Evolutionary conservation across 179 eudicot genomes (phyloP).

Genomic region (Spinacia oleracea): DNA sequence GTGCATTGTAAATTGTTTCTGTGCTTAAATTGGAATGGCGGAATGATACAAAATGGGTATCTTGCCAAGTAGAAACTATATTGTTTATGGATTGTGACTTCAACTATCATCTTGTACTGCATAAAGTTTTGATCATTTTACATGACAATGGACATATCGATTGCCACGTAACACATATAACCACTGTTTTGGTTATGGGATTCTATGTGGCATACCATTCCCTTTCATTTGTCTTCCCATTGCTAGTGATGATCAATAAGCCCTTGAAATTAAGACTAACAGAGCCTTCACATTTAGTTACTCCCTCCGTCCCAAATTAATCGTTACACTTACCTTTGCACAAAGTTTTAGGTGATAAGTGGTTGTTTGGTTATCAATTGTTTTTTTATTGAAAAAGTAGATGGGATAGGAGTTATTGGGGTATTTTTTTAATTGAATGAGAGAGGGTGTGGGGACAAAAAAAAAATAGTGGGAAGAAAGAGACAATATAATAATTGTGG

Average conservation of each 20-base stretch:
- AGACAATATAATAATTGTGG: too few relatives aligned
- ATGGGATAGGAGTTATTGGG: too few relatives aligned
- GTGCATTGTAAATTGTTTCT: neutral
- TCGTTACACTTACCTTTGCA: too few relatives aligned
- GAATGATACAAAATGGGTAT: neutral
- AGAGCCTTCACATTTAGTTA: neutral
- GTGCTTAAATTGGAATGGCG: neutral
- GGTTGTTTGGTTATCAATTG: too few relatives aligned
- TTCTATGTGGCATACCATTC: neutral
- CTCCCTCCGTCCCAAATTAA: too few relatives aligned
- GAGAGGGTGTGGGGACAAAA: too few relatives aligned
- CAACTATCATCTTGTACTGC: neutral
- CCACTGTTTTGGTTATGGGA: too few relatives aligned
- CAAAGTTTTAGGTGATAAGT: too few relatives aligned
- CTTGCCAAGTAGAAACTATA: neutral
- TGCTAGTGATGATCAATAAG: neutral
- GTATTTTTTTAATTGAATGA: too few relatives aligned
- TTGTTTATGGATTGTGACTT: neutral
- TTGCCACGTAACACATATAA: too few relatives aligned
- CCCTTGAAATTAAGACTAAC: neutral
- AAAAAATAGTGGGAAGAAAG: too few relatives aligned
- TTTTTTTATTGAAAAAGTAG: too few relatives aligned
- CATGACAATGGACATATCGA: neutral
- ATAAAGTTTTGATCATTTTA: neutral
- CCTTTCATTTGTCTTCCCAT: neutral